Conservation (phyloP, 2,329 filamentous ascomycete species). For the Neonectria punicea region DNA sequence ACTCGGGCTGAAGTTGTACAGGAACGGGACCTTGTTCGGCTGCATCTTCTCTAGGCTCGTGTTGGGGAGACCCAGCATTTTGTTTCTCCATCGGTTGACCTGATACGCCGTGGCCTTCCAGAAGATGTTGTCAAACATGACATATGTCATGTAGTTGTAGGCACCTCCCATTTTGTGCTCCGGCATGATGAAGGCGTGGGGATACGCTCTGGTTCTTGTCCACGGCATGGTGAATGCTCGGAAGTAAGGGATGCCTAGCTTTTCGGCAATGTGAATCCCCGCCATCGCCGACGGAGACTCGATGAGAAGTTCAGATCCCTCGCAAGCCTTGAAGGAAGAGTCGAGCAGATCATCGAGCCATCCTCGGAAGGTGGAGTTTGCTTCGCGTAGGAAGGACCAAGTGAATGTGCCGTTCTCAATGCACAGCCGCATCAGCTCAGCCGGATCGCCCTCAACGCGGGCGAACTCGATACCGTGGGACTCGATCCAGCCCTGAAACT, state of each 20-base stretch:
- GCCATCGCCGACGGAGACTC: constrained; percentile 98
- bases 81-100: constrained; percentile 92
- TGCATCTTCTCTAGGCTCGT: constrained; percentile 93
- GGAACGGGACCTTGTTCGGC: constrained; percentile 95
- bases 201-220: constrained; percentile 94
- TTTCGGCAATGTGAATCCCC: constrained; percentile 96
- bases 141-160: constrained; percentile 95
- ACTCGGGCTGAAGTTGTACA: constrained; percentile 95
- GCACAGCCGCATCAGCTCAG: constrained; percentile 93
- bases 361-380: constrained; percentile 86
- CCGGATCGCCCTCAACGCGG: constrained; percentile 88
- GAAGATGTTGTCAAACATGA: constrained; percentile 96
- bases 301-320: constrained; percentile 89
- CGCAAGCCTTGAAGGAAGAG: constrained; percentile 85
- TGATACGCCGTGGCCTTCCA: constrained; percentile 94
- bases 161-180: constrained; percentile 94
- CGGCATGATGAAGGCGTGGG: constrained; percentile 93
- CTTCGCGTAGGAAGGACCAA: constrained; percentile 87
- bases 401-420: constrained; percentile 99
- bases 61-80: constrained; percentile 78
- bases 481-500: constrained; percentile 90
- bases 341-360: constrained; percentile 92
- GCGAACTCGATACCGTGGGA: constrained; percentile 95
- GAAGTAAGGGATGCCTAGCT: constrained; percentile 93
- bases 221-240: constrained; percentile 98